Evolutionary conservation across 441 rosid species (phyloP), one percentile per base, ranked within the genome.

Genomic region (Rhodomyrtus psidioides): DNA sequence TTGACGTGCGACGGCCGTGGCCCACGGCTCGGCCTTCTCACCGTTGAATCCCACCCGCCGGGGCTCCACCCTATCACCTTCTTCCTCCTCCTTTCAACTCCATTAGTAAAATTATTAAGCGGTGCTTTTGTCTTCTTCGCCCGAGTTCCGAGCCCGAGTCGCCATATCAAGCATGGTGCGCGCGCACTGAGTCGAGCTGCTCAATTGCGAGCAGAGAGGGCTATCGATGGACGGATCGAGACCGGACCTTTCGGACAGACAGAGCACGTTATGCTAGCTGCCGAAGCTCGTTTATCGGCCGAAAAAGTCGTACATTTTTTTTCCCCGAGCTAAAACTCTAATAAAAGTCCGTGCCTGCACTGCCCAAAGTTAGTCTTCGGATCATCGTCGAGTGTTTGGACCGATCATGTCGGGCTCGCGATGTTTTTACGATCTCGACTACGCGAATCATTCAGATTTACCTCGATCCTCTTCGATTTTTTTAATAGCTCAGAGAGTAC

Each of bases 301-400:
- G 7, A 42, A 6, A 42, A 42, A 42, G 46, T 42, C 7, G 7
- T 42, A 42, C 46, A 42, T 6, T 42, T 6, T 42, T 42, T 42
- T 42, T 42, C 6, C 44, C 44, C 1, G 44, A 42, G 6, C 44
- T 42, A 42, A 42, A 42, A 5, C 1, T 42, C 44, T n/a, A n/a
- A n/a, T 42, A 42, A 4, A 42, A 42, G 44, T 42, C 42, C 42
- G 42, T 7, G 49, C 49, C 49, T 46, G 10, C 49, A 46, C 49
- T 9, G 6, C 70, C 1, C 2, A 0, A 14, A 60, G 28, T 28
- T 16, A n/a, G 0, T 16, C 6, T 21, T 28, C 9, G 12, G 2
- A 28, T 19, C 23, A 9, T 15, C 8, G 6, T 7, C 42, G 39
- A 21, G 9, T 6, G 2, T 30, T 7, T 7, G 23, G 19, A 30